Conservation (phyloP, 2,329 filamentous ascomycete species). For the Fusarium sp. region DNA sequence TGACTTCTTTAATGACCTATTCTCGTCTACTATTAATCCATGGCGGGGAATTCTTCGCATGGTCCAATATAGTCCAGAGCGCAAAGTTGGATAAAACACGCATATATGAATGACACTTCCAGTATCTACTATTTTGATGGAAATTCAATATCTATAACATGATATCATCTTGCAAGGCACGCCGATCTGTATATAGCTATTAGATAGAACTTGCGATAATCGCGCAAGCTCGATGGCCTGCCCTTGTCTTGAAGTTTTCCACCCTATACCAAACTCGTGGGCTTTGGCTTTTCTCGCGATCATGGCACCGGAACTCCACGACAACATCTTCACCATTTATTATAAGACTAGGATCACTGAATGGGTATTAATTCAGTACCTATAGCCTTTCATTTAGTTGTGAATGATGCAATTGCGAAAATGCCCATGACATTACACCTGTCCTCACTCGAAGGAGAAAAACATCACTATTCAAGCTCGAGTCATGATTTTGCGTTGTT, state of each 20-base stretch:
- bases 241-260: background rate
- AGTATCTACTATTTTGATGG: background rate
- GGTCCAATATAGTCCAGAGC: fast-evolving
- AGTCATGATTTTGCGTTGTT: background rate
- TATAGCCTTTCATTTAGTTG: background rate
- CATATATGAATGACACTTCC: background rate
- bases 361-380: fast-evolving
- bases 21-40: too few species aligned
- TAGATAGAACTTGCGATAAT: background rate
- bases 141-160: background rate
- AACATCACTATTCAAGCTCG: too few species aligned
- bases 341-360: background rate
- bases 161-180: fast-evolving
- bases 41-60: background rate
- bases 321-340: background rate
- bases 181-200: background rate
- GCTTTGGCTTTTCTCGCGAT: background rate
- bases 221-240: background rate
- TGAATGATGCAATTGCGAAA: background rate
- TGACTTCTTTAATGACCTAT: background rate
- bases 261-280: background rate
- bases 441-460: background rate
- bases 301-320: background rate
- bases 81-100: background rate
- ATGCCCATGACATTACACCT: background rate